A percentile compares a stretch with the other conserved stretches of the same genome.
Evolutionary conservation across 768 basidiomycete genomes (phyloP).

Genomic region (Boletus subcaerulescens): DNA sequence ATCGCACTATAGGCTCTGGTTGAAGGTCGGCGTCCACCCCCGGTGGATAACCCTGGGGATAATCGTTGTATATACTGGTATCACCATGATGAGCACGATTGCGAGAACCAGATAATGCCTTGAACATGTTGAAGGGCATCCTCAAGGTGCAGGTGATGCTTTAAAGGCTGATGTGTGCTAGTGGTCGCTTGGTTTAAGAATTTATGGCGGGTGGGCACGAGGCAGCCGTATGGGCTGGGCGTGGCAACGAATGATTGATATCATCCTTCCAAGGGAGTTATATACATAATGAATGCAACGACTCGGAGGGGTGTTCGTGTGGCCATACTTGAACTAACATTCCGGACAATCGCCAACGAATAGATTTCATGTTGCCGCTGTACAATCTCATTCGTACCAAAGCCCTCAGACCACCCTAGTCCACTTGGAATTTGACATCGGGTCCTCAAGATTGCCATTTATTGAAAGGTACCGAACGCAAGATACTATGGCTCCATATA

Average conservation of each 20-base stretch:
- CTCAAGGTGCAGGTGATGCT: constrained; percentile 21
- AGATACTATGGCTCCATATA: background rate
- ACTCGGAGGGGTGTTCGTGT: constrained; percentile 5
- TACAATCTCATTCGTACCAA: background rate
- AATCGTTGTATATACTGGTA: constrained; percentile 22
- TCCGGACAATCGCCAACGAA: background rate
- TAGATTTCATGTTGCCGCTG: background rate
- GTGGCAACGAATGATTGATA: constrained; percentile 6
- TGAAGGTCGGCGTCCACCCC: constrained; percentile 19
- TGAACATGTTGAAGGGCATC: constrained; percentile 39
- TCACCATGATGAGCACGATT: constrained; percentile 29
- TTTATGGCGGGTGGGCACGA: constrained; percentile 31
- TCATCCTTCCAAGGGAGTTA: too few relatives aligned
- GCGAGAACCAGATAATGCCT: constrained; percentile 34
- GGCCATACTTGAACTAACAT: background rate
- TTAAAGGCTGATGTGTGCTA: constrained; percentile 17
- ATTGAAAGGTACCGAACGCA: background rate
- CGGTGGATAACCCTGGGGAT: constrained; percentile 30
- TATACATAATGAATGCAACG: background rate
- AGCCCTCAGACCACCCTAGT: background rate
- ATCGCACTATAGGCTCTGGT: constrained; percentile 17
- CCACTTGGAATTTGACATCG: background rate
- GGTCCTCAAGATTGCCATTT: background rate
- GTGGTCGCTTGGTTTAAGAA: constrained; percentile 13
- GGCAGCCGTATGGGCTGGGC: constrained; percentile 37